Evolutionary conservation across 208 protist genomes (phyloP).

Genomic region (Naegleria gruberi): DNA sequence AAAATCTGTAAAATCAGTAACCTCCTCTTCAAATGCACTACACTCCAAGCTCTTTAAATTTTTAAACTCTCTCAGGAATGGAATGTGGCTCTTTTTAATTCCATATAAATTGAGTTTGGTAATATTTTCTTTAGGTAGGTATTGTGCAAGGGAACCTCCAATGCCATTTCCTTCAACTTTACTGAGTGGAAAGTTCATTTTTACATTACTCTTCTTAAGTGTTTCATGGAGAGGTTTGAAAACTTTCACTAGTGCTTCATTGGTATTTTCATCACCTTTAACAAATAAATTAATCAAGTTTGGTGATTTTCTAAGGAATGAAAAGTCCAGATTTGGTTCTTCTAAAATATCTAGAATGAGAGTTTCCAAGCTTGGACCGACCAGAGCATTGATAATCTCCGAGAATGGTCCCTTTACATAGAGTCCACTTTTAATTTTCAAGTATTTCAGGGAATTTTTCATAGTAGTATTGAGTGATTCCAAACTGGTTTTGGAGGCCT

Average conservation of each 20-base stretch:
- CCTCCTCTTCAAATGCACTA: neutral
- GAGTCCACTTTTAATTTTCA: too few species aligned
- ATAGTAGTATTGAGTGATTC: too few species aligned
- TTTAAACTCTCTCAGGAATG: neutral
- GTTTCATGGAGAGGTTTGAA: neutral
- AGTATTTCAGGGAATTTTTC: too few species aligned
- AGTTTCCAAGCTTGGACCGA: neutral
- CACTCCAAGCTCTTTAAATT: neutral
- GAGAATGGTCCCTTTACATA: too few species aligned
- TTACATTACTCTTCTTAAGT: neutral
- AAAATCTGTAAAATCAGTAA: neutral
- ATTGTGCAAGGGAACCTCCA: neutral
- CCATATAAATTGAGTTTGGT: neutral
- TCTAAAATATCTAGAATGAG: neutral
- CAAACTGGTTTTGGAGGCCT: too few species aligned
- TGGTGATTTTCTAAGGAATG: neutral
- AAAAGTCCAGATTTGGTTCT: neutral
- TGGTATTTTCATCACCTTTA: neutral
- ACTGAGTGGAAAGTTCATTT: neutral
- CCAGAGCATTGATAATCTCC: too few species aligned
- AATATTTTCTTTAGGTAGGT: neutral
- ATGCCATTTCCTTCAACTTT: neutral
- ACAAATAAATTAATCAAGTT: neutral
- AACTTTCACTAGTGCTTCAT: neutral
- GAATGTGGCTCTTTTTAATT: neutral